Conservation (phyloP, 108 stramenopile species). For the Cyclotella choctawhatcheeana region DNA sequence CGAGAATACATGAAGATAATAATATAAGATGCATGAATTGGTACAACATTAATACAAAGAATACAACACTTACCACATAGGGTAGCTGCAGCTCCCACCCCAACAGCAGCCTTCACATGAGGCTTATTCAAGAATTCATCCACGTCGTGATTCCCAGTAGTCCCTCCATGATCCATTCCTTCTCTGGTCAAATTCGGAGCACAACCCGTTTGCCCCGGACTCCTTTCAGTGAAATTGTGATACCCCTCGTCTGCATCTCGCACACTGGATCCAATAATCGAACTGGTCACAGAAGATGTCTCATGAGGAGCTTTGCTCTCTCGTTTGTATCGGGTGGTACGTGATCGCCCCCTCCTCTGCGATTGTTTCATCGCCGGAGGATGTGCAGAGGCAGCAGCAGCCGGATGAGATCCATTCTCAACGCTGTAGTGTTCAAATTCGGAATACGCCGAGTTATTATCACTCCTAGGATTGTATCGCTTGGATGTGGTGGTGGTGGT, state of each 20-base stretch:
- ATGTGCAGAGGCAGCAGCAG: too few relatives aligned
- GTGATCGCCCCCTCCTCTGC: not conserved
- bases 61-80: conserved; percentile 50
- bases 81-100: conserved; percentile 70
- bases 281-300: not conserved
- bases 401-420: too few relatives aligned
- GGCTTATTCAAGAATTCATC: conserved; percentile 45
- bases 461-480: conserved; percentile 22
- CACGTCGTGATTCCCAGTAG: conserved; percentile 16
- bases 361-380: not conserved
- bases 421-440: conserved; percentile 89
- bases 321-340: conserved; percentile 1
- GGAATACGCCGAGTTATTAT: conserved; percentile 68
- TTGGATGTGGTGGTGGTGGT: conserved; percentile 16
- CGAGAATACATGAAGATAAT: not conserved
- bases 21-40: not conserved
- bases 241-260: not conserved
- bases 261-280: not conserved
- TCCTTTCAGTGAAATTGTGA: not conserved
- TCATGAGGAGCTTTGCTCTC: not conserved
- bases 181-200: not conserved
- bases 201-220: not conserved
- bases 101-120: conserved; percentile 58
- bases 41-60: not conserved
- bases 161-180: not conserved